phyloP scores from a whole-genome alignment of 2,329 filamentous ascomycete species.

The Aphanocladium album region DNA sequence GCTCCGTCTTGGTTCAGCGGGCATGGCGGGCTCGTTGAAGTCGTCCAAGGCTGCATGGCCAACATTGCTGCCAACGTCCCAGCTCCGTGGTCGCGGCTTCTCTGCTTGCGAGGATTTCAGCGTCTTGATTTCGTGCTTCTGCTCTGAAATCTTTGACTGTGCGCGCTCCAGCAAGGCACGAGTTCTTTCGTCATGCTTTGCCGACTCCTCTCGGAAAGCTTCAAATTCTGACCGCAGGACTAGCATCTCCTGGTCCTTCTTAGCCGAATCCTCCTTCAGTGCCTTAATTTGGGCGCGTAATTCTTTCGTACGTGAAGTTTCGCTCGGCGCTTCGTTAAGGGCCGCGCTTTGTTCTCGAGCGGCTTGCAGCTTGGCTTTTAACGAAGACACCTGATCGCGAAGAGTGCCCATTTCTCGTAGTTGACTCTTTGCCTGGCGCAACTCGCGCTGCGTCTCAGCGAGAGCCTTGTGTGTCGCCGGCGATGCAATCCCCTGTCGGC shows the following conservation, averaged over 20 bases:
- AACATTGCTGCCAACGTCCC: conserved; percentile 23
- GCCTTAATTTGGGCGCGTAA: conserved; percentile 39
- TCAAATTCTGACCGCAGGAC: conserved; percentile 49
- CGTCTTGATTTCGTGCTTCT: conserved; percentile 48
- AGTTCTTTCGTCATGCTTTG: conserved; percentile 50
- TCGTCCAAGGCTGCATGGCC: not conserved
- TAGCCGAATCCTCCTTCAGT: conserved; percentile 38
- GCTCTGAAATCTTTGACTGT: conserved; percentile 50
- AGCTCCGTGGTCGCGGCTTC: conserved; percentile 24
- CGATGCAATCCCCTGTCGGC: conserved; percentile 37
- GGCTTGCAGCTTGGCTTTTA: conserved; percentile 42
- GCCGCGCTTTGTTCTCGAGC: conserved; percentile 35
- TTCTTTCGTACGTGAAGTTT: conserved; percentile 28
- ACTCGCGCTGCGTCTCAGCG: conserved; percentile 48
- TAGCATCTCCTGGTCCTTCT: conserved; percentile 47
- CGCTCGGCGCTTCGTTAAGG: conserved; percentile 24
- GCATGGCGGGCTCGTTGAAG: not conserved
- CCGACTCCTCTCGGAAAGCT: conserved; percentile 47
- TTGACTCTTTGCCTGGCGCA: conserved; percentile 50
- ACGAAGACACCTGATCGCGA: conserved; percentile 46
- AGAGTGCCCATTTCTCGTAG: conserved; percentile 47
- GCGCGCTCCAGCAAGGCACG: conserved; percentile 51
- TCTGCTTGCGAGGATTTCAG: conserved; percentile 31
- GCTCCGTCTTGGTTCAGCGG: conserved; percentile 18
- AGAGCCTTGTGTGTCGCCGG: conserved; percentile 48